Evolutionary conservation across 148 eudicot genomes (phyloP).

Genomic region (Fagopyrum tataricum): DNA sequence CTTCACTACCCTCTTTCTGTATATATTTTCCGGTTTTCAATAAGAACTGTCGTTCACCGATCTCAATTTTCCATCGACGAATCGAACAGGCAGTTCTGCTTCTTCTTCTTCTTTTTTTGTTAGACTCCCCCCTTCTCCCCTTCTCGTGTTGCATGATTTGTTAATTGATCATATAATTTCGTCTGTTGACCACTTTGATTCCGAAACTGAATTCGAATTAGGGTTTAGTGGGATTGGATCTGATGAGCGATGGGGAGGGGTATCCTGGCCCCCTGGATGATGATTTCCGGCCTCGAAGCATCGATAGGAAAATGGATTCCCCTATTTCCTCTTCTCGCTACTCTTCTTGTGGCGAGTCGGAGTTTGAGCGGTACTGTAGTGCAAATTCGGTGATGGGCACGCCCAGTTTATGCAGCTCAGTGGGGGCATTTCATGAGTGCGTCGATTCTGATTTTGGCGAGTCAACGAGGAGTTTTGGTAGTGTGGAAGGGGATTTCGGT

Average conservation of each 20-base stretch:
- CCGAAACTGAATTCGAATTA: not conserved
- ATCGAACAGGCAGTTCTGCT: not conserved
- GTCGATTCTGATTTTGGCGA: constrained; percentile 54
- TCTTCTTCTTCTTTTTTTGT: not conserved
- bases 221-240: constrained; percentile 9
- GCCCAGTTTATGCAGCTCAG: constrained; percentile 75
- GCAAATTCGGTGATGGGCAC: constrained; percentile 92
- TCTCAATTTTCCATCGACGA: not conserved
- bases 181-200: constrained; percentile 7
- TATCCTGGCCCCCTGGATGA: not conserved
- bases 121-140: not conserved
- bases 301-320: constrained; percentile 13
- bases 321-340: constrained; percentile 48
- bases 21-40: not conserved
- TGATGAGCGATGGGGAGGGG: constrained; percentile 14
- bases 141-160: not conserved
- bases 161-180: constrained; percentile 2
- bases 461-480: constrained; percentile 42
- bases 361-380: constrained; percentile 86
- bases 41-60: not conserved
- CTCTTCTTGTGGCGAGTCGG: constrained; percentile 90
- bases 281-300: not conserved
- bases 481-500: constrained; percentile 24
- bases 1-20: not conserved
- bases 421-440: constrained; percentile 58